phyloP scores from a whole-genome alignment of 116 monocot genomes.

The Trichopus zeylanicus region DNA sequence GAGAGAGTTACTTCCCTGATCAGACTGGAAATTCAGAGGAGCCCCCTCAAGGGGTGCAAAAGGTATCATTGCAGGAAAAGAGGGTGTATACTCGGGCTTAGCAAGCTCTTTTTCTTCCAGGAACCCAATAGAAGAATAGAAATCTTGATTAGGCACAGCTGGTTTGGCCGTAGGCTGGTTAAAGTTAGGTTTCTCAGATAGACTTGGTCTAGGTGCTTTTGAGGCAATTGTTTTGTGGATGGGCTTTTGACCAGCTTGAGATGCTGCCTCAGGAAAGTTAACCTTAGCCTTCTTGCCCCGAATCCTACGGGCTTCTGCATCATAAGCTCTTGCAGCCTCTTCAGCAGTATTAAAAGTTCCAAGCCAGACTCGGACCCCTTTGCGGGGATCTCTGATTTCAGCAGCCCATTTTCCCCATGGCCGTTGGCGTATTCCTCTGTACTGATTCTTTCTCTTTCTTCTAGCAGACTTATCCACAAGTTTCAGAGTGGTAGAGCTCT shows the following conservation, averaged over 20 bases:
- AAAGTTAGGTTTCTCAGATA: not conserved
- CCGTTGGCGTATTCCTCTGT: slow-evolving; percentile 53
- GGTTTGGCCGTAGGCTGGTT: slow-evolving; percentile 7
- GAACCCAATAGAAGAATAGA: slow-evolving; percentile 14
- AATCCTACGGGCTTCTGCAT: slow-evolving; percentile 62
- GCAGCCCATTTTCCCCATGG: slow-evolving; percentile 85
- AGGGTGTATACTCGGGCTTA: slow-evolving; percentile 4
- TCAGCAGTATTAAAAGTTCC: slow-evolving; percentile 62
- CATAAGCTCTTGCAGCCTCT: slow-evolving; percentile 70
- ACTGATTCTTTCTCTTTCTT: slow-evolving; percentile 59
- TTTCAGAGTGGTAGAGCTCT: slow-evolving; percentile 2
- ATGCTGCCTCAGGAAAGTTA: slow-evolving; percentile 50
- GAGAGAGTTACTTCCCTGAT: slow-evolving; percentile 28
- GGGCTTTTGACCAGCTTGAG: slow-evolving; percentile 4
- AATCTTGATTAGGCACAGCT: slow-evolving; percentile 6
- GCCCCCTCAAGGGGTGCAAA: slow-evolving; percentile 2
- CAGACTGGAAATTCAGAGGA: slow-evolving; percentile 5
- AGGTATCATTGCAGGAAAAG: slow-evolving; percentile 1
- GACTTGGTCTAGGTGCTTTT: not conserved
- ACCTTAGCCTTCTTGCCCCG: slow-evolving; percentile 63
- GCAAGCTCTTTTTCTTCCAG: slow-evolving; percentile 16
- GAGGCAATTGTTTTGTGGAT: not conserved
- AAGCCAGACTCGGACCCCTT: slow-evolving; percentile 71
- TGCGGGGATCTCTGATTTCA: slow-evolving; percentile 60
- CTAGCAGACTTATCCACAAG: slow-evolving; percentile 14